Evolutionary conservation across 2,329 filamentous ascomycete species (phyloP), one percentile per base, ranked within the genome.

Genomic region (Malbranchea zuffiana): DNA sequence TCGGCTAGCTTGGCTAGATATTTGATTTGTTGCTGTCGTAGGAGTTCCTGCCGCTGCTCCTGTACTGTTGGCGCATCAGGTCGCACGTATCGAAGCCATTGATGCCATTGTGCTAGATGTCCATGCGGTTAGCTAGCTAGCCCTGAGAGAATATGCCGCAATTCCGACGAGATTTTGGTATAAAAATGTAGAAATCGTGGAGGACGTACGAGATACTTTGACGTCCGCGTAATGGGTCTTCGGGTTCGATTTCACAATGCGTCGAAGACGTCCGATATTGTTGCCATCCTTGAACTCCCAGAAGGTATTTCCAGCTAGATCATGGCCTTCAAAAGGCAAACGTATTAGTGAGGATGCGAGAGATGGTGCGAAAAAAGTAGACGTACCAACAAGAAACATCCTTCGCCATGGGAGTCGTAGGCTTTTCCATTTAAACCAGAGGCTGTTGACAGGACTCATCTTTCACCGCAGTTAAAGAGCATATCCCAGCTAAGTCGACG

Each of bases 81-180:
- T 29, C 75, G 72, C 6, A 74, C 73, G 47, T 78, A 67, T 48
- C 75, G 72, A 17, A 80, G 69, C 75, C 75, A 80, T 60, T 79
- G 75, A 50, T 76, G 72, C 75, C 75, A 80, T 67, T 75, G 71
- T 35, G 75, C 71, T 75, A 52, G 37, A 25, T 16, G 18, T n/a
- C 13, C 4, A n/a, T 37, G 53, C 29, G 52, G 48, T 37, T 33
- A 40, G 39, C 33, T 13, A 32, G n/a, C 23, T 7, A 13, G 23
- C 15, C 10, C 18, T n/a, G n/a, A n/a, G n/a, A n/a, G 19, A 6
- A 7, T 26, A n/a, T 21, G 30, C 2, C 21, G 30, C 5, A n/a
- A 19, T 6, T 24, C 17, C 15, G 34, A 16, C 18, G 23, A 24
- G 12, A 35, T 37, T 12, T 12, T 4, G 19, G 33, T 20, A 42